Evolutionary conservation across 176 grass and related monocot genomes (phyloP).

Genomic region (Oryza rufipogon): DNA sequence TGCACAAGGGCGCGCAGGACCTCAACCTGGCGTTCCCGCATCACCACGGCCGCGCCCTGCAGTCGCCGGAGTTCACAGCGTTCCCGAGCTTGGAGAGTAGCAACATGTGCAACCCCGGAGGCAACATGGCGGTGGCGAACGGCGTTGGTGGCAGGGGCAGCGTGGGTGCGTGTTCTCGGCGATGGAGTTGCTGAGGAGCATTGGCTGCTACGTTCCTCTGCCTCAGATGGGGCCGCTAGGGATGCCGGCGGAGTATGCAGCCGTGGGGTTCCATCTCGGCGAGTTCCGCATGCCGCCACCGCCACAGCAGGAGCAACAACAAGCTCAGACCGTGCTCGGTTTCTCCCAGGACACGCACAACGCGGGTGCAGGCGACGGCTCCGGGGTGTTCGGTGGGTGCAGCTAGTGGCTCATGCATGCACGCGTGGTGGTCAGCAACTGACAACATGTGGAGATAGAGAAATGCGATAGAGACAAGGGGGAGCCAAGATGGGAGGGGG

Average conservation of each 20-base stretch:
- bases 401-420: conserved; percentile 68
- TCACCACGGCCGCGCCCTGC: conserved; percentile 52
- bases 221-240: conserved; percentile 50
- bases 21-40: conserved; percentile 91
- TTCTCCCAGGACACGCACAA: conserved; percentile 68
- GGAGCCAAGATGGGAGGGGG: neutral
- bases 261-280: conserved; percentile 60
- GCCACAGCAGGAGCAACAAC: conserved; percentile 13
- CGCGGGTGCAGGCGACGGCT: conserved; percentile 39
- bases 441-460: conserved; percentile 44
- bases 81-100: conserved; percentile 81
- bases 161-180: conserved; percentile 66
- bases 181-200: conserved; percentile 84
- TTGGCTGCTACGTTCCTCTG: conserved; percentile 62
- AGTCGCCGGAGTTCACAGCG: conserved; percentile 52
- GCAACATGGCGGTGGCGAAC: conserved; percentile 22
- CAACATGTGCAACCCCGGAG: conserved; percentile 41
- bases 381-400: conserved; percentile 35
- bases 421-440: conserved; percentile 42
- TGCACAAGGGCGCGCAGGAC: conserved; percentile 67
- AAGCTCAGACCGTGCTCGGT: conserved; percentile 48
- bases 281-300: conserved; percentile 59
- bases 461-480: conserved; percentile 41
- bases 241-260: conserved; percentile 59
- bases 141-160: conserved; percentile 20